These are phyloP conservation scores for Malassezia caprae DNA, from an alignment of 1,284 basidiomycete genomes.

Conservation along the genomic window DNA sequence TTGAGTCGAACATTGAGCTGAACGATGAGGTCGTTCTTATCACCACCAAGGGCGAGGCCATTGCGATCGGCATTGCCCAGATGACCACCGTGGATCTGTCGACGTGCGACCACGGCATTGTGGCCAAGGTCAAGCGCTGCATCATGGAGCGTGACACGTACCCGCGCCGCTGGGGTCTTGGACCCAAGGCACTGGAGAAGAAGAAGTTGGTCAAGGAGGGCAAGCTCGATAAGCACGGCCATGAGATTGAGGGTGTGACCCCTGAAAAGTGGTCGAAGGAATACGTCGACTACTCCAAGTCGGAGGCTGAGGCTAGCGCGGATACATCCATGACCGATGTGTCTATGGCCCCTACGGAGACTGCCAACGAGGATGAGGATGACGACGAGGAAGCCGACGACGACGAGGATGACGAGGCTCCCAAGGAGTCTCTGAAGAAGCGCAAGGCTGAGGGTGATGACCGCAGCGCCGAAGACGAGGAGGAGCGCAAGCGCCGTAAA, in stretches of 20 bases:
- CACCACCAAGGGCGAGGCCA: constrained; percentile 99
- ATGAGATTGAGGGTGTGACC: constrained; percentile 79
- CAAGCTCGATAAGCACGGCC: constrained; percentile 89
- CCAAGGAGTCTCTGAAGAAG: constrained; percentile 33
- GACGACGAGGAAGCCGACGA: constrained; percentile 41
- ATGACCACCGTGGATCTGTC: constrained; percentile 98
- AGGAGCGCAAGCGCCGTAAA: constrained; percentile 46
- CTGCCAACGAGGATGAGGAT: constrained; percentile 17
- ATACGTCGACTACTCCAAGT: constrained; percentile 76
- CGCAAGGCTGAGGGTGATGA: constrained; percentile 22
- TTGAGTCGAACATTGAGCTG: constrained; percentile 87
- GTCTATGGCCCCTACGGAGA: constrained; percentile 22
- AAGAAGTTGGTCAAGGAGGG: constrained; percentile 73
- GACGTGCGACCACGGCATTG: constrained; percentile 96
- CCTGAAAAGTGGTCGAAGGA: constrained; percentile 81
- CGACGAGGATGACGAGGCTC: constrained; percentile 16
- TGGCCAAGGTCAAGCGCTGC: constrained; percentile 97
- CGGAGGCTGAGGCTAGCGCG: constrained; percentile 43
- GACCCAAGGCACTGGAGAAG: constrained; percentile 90
- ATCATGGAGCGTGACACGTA: constrained; percentile 99
- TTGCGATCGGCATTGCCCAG: constrained; percentile 66
- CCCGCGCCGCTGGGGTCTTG: constrained; percentile 93
- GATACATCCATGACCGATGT: constrained; percentile 15
- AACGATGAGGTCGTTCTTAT: constrained; percentile 97
- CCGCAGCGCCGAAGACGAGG: constrained; percentile 27